A percentile compares a stretch with the other conserved stretches of the same genome.
These are phyloP conservation scores for Eucalyptus melliodora DNA, from an alignment of 345 rosid genomes.

Conservation along the genomic window DNA sequence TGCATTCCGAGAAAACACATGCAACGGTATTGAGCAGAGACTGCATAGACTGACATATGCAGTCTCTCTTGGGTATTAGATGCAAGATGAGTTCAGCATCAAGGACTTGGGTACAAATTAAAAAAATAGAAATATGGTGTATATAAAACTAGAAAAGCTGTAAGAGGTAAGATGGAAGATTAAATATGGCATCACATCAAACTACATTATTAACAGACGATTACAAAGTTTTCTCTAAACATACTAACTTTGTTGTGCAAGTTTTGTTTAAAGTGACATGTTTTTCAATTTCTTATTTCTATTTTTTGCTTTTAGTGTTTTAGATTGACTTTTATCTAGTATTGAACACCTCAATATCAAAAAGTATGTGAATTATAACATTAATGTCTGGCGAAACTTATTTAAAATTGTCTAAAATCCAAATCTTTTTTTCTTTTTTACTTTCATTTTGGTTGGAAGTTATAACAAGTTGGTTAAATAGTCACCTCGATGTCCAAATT, in stretches of 20 bases:
- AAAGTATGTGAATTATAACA: neutral
- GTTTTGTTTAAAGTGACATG: neutral
- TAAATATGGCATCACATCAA: neutral
- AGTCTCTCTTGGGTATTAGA: neutral
- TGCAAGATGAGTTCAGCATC: neutral
- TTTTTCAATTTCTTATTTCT: neutral
- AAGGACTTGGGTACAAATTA: neutral
- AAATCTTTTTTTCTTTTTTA: neutral
- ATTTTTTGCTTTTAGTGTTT: neutral
- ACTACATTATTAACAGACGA: neutral
- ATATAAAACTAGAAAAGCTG: neutral
- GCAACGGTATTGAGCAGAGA: neutral
- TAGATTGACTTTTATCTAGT: neutral
- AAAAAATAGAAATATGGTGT: neutral
- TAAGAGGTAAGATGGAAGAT: neutral
- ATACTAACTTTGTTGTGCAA: neutral
- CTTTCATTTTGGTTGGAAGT: neutral
- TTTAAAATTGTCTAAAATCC: neutral
- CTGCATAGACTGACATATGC: neutral
- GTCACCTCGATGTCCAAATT: neutral
- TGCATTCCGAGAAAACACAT: neutral
- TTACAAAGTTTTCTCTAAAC: neutral
- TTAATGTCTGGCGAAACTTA: neutral
- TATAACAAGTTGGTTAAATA: neutral
- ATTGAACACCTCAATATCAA: neutral